phyloP scores from a whole-genome alignment of 768 basidiomycete species.

The Pleurotus sapidus region DNA sequence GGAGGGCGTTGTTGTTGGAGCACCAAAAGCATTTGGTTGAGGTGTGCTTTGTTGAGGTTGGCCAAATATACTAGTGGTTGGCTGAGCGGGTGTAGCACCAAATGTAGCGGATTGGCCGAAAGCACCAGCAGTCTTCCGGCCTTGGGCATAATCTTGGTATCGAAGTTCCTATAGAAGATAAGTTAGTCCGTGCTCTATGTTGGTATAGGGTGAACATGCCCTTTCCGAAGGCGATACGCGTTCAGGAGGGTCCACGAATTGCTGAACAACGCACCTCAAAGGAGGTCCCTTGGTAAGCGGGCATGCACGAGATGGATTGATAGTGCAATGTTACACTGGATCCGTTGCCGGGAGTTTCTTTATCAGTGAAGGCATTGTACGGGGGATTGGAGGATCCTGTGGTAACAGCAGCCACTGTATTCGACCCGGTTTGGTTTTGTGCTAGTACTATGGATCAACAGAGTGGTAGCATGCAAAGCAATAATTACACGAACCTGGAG shows the following conservation, averaged over 20 bases:
- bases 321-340: constrained; percentile 55
- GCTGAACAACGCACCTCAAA: constrained; percentile 54
- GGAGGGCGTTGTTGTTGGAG: constrained; percentile 27
- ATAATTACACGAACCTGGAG: constrained; percentile 24
- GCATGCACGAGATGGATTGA: constrained; percentile 81
- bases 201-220: neutral
- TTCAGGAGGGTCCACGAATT: constrained; percentile 6
- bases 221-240: constrained; percentile 9
- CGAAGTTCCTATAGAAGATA: constrained; percentile 58
- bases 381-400: constrained; percentile 69
- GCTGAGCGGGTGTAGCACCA: constrained; percentile 38
- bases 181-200: constrained; percentile 10
- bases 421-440: constrained; percentile 21
- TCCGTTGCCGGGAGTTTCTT: constrained; percentile 47
- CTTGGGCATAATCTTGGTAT: constrained; percentile 71
- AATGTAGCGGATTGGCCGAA: constrained; percentile 57
- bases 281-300: constrained; percentile 73
- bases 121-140: constrained; percentile 65
- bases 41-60: constrained; percentile 32
- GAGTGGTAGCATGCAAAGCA: neutral
- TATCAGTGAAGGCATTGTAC: constrained; percentile 60
- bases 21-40: constrained; percentile 34
- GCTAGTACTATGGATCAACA: constrained; percentile 17
- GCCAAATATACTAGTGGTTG: constrained; percentile 45
- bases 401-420: constrained; percentile 52